Evolutionary conservation across 2,329 filamentous ascomycete species (phyloP).

Genomic region (Penicillium sp.): DNA sequence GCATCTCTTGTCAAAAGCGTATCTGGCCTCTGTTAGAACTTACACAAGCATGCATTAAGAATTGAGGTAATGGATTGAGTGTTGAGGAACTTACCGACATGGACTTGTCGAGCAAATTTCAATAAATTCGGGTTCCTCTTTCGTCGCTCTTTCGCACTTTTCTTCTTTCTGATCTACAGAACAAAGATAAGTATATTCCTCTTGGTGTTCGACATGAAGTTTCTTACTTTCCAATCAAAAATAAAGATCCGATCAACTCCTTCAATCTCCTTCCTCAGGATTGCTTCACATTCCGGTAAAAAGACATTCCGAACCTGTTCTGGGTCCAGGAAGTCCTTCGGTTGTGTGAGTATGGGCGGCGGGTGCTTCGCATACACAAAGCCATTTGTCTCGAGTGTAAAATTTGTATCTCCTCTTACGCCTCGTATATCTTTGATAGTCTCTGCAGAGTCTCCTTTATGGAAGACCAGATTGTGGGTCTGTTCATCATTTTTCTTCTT

Average conservation of each 20-base stretch:
- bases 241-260: slow-evolving; percentile 1
- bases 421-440: slow-evolving; percentile 1
- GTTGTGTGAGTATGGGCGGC: neutral
- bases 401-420: neutral
- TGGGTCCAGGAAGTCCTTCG: slow-evolving; percentile 1
- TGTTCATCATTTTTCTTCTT: neutral
- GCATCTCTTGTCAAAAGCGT: slow-evolving; percentile 7
- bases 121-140: slow-evolving; percentile 2
- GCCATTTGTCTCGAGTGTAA: slow-evolving; percentile 2
- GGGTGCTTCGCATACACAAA: slow-evolving; percentile 1
- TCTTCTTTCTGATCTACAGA: slow-evolving; percentile 6
- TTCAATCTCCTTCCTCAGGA: slow-evolving; percentile 8
- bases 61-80: neutral
- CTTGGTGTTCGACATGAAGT: neutral
- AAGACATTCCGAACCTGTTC: slow-evolving; percentile 6
- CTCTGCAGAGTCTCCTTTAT: neutral
- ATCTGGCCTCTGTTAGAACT: slow-evolving; percentile 1
- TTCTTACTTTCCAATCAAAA: slow-evolving; percentile 10
- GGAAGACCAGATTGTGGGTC: neutral
- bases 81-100: slow-evolving; percentile 3
- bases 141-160: slow-evolving; percentile 11
- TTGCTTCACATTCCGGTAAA: slow-evolving; percentile 10
- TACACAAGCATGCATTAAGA: neutral
- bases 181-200: neutral
- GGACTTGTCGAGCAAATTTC: slow-evolving; percentile 6